Evolutionary conservation across 306 rosid genomes (phyloP).

Genomic region (Corylus avellana): DNA sequence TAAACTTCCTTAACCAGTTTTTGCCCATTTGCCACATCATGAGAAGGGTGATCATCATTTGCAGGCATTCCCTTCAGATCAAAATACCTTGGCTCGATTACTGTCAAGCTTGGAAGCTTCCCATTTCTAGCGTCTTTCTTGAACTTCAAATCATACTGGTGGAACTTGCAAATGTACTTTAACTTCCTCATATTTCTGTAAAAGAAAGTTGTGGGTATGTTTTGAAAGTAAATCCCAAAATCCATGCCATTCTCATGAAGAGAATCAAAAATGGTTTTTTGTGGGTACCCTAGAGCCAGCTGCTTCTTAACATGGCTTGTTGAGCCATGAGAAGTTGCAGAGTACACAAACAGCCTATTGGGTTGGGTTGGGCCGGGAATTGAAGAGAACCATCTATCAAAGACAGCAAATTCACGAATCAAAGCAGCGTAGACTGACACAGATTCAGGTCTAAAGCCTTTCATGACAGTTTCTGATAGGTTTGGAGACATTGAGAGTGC

Average conservation of each 20-base stretch:
- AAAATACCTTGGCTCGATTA: conserved; percentile 91
- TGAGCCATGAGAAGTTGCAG: conserved; percentile 98
- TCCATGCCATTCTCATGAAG: conserved; percentile 62
- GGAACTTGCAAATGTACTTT: conserved; percentile 78
- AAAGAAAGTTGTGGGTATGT: conserved; percentile 82
- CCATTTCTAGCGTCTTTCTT: conserved; percentile 80
- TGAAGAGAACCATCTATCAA: conserved; percentile 95
- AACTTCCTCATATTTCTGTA: conserved; percentile 87
- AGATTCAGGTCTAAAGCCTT: conserved; percentile 81
- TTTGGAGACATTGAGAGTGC: conserved; percentile 75
- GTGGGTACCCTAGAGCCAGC: conserved; percentile 85
- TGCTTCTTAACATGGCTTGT: conserved; percentile 89
- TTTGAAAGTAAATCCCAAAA: conserved; percentile 83
- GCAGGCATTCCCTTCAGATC: conserved; percentile 77
- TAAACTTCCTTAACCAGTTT: conserved; percentile 91
- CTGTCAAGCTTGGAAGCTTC: conserved; percentile 80
- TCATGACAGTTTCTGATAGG: conserved; percentile 87
- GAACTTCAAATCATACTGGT: conserved; percentile 73
- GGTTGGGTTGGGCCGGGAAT: conserved; percentile 99
- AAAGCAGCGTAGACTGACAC: conserved; percentile 78
- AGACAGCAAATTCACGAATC: conserved; percentile 73
- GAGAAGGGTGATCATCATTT: conserved; percentile 96
- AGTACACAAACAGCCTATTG: conserved; percentile 90
- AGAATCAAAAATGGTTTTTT: conserved; percentile 90
- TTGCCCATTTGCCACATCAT: conserved; percentile 98